These are phyloP conservation scores for Blastobotrys proliferans DNA, from an alignment of 1,139 yeast species.

Conservation along the genomic window DNA sequence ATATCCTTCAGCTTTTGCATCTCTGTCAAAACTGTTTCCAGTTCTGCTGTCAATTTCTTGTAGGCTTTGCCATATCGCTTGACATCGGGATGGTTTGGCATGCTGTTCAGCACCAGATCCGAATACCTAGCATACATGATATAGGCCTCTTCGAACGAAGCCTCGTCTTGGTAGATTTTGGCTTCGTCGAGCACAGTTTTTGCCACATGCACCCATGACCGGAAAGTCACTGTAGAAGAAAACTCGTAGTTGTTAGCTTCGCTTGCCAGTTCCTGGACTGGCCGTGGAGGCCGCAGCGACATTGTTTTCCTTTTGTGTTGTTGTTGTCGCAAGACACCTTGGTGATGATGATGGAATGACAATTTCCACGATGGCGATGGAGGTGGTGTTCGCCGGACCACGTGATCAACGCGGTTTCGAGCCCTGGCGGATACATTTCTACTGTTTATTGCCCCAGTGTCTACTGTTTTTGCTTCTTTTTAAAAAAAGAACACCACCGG, in stretches of 20 bases:
- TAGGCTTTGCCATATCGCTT: slow-evolving; percentile 25
- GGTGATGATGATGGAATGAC: too few species aligned
- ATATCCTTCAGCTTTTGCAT: slow-evolving; percentile 38
- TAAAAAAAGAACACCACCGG: too few species aligned
- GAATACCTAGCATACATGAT: slow-evolving; percentile 47
- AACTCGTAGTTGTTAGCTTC: slow-evolving; percentile 45
- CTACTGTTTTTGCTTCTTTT: too few species aligned
- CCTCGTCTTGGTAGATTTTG: slow-evolving; percentile 40
- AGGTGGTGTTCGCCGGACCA: too few species aligned
- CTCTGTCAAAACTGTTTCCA: slow-evolving; percentile 33
- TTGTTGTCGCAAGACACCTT: too few species aligned
- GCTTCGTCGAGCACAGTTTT: slow-evolving; percentile 43
- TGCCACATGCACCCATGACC: slow-evolving; percentile 46
- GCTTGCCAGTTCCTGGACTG: slow-evolving; percentile 35
- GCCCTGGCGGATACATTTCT: too few species aligned
- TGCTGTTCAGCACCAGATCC: slow-evolving; percentile 44
- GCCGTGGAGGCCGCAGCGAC: too few species aligned
- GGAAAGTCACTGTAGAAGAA: slow-evolving; percentile 40
- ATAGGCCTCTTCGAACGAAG: slow-evolving; percentile 44
- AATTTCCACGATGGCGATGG: too few species aligned
- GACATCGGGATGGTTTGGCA: slow-evolving; percentile 44
- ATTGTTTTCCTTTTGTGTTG: too few species aligned
- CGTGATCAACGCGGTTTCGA: too few species aligned
- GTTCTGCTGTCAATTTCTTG: slow-evolving; percentile 8
- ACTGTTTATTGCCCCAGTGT: too few species aligned